phyloP scores from a whole-genome alignment of 495 filamentous ascomycete species.

The Trichoderma reesei region DNA sequence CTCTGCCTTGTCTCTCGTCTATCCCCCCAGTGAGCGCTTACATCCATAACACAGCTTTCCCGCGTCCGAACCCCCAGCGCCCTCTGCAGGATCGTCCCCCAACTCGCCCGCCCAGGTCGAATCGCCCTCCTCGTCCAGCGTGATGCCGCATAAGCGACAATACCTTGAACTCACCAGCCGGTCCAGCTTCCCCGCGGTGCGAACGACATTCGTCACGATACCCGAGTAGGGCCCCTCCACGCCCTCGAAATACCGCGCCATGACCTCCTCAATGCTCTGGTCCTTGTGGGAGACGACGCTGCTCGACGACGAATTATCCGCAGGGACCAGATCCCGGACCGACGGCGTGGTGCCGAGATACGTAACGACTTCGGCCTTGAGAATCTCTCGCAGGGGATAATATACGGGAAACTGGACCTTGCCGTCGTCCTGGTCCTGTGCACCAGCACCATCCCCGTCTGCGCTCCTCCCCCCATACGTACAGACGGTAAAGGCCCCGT shows the following conservation, averaged over 20 bases:
- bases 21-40: slow-evolving; percentile 36
- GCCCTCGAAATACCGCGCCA: slow-evolving; percentile 76
- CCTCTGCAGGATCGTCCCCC: slow-evolving; percentile 17
- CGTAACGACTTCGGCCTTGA: slow-evolving; percentile 63
- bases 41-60: slow-evolving; percentile 43
- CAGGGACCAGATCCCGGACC: slow-evolving; percentile 14
- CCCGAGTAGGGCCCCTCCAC: slow-evolving; percentile 84
- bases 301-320: slow-evolving; percentile 10
- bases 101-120: slow-evolving; percentile 42
- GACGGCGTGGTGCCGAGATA: slow-evolving; percentile 45
- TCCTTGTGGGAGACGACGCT: slow-evolving; percentile 55
- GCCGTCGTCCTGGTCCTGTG: background rate
- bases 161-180: slow-evolving; percentile 16
- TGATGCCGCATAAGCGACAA: slow-evolving; percentile 44
- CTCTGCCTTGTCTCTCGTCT: background rate
- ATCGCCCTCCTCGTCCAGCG: slow-evolving; percentile 36
- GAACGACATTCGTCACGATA: slow-evolving; percentile 88
- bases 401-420: slow-evolving; percentile 14
- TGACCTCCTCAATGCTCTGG: slow-evolving; percentile 81
- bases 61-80: background rate
- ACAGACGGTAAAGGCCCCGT: slow-evolving; percentile 56
- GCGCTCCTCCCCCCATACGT: slow-evolving; percentile 20
- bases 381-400: slow-evolving; percentile 59
- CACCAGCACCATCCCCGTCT: slow-evolving; percentile 11
- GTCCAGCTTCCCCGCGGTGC: slow-evolving; percentile 70